These are phyloP conservation scores for Talaromyces sp. DNA, from an alignment of 2,329 filamentous ascomycete genomes.

Conservation along the genomic window DNA sequence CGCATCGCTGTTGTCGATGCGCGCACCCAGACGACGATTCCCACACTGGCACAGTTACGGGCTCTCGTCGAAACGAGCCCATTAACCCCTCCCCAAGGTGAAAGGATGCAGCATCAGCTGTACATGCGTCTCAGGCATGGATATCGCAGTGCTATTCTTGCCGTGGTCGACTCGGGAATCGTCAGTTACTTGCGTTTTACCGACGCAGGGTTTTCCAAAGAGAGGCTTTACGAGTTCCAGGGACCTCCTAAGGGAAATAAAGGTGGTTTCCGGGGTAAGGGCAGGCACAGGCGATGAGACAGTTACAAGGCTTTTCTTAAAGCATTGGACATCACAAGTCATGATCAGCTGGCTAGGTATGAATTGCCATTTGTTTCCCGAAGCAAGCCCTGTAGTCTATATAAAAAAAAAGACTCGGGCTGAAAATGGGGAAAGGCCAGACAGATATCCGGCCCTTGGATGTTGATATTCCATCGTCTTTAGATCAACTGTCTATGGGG, in stretches of 20 bases:
- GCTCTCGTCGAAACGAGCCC: slow-evolving; percentile 70
- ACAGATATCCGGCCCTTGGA: neutral
- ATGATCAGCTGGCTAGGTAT: neutral
- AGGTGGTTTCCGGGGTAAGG: slow-evolving; percentile 17
- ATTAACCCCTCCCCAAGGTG: slow-evolving; percentile 53
- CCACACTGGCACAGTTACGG: slow-evolving; percentile 66
- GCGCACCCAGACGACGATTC: slow-evolving; percentile 60
- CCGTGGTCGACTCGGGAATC: slow-evolving; percentile 83
- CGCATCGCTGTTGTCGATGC: slow-evolving; percentile 77
- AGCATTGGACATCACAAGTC: neutral
- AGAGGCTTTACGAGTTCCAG: slow-evolving; percentile 54
- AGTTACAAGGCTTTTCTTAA: neutral
- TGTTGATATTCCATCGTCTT: slow-evolving; percentile 44
- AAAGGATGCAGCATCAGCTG: slow-evolving; percentile 49
- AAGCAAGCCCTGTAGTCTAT: slow-evolving; percentile 20
- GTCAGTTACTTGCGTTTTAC: slow-evolving; percentile 80
- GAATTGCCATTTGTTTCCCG: slow-evolving; percentile 22
- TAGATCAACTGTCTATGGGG: slow-evolving; percentile 41
- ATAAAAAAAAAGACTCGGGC: slow-evolving; percentile 15
- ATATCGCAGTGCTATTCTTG: slow-evolving; percentile 75
- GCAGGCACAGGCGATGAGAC: slow-evolving; percentile 17
- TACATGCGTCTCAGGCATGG: slow-evolving; percentile 81
- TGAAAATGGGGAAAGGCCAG: slow-evolving; percentile 17
- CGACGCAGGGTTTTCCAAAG: slow-evolving; percentile 73
- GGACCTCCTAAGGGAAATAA: slow-evolving; percentile 24